Evolutionary conservation across 106 monocot genomes (phyloP), one percentile per base, ranked within the genome.

Genomic region (Apostasia ramifera): DNA sequence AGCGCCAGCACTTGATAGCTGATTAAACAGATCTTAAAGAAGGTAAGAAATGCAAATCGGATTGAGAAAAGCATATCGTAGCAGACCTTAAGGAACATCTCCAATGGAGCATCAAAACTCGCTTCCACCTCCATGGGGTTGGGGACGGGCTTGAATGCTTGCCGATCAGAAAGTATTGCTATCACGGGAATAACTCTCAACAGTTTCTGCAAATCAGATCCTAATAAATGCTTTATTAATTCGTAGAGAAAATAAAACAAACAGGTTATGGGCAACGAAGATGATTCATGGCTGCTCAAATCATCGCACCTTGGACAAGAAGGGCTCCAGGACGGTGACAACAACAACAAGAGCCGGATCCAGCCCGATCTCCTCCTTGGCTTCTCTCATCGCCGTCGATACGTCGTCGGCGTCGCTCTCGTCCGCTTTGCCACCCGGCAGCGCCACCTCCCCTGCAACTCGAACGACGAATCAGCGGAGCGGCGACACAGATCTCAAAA

Each of bases 31-130:
- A 26, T 0, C 26, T 26, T 26, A 26, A 26, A 26, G 26, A 26
- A 26, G 26, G 26, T 26, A 26, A 26, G 26, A 26, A 26, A 26
- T 26, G 26, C 26, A 26, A 26, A 26, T 26, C 26, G 26, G 26
- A 26, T 26, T 26, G 26, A 26, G 26, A 26, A 26, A 59, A 59
- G 59, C 40, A 4, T 6, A 40, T 59, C 40, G 26, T 12, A 54
- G 39, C 37, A 42, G 39, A 94, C 93, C 89, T 94, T 87, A 26
- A 94, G 78, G 51, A 94, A 94, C 93, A 94, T 94, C 70, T 94
- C 90, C 65, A 94, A 67, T 41, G 93, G 93, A 47, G 80, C 93
- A 80, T 94, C 93, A 57, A 94, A 94, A 40, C 90, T 71, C 47
- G 83, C 65, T 55, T 94, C 93, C 55, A 94, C 93, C 71, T 94